phyloP scores from a whole-genome alignment of 2,329 filamentous ascomycete genomes.

The Hypoxylon sp. region DNA sequence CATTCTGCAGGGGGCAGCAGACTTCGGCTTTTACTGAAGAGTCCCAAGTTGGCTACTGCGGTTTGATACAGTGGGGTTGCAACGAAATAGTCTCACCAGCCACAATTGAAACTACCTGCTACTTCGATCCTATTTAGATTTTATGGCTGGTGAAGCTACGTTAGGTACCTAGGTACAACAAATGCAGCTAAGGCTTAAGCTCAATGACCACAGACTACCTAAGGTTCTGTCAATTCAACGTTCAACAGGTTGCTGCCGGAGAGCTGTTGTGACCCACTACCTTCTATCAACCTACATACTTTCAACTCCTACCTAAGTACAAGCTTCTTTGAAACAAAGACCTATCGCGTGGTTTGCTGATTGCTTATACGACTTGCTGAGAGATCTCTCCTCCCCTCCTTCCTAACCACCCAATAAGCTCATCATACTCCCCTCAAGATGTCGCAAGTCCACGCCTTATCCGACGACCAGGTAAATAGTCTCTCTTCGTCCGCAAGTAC shows the following conservation, averaged over 20 bases:
- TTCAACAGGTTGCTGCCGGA: constrained; percentile 25
- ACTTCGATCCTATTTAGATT: neutral
- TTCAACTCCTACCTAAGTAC: constrained; percentile 6
- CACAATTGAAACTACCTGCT: constrained; percentile 11
- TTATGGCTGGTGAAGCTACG: constrained; percentile 29
- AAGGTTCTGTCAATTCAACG: constrained; percentile 29
- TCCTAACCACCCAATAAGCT: constrained; percentile 52
- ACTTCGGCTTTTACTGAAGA: constrained; percentile 27
- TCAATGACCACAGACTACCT: constrained; percentile 17
- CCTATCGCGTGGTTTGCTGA: constrained; percentile 26
- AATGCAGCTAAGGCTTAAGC: constrained; percentile 24
- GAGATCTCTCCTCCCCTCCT: constrained; percentile 25
- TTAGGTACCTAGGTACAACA: neutral
- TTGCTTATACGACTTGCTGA: constrained; percentile 28
- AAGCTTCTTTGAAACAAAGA: constrained; percentile 17
- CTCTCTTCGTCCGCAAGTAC: constrained; percentile 35
- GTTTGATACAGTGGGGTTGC: constrained; percentile 32
- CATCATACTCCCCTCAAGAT: constrained; percentile 68
- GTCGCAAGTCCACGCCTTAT: constrained; percentile 94
- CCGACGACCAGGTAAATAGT: constrained; percentile 89
- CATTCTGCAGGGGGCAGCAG: constrained; percentile 45
- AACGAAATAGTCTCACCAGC: constrained; percentile 32
- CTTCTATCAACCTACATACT: constrained; percentile 35
- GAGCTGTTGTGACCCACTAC: constrained; percentile 37
- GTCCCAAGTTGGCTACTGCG: constrained; percentile 15